Percentiles rank a stretch among this genome's conserved stretches.
phyloP scores from a whole-genome alignment of 1,284 basidiomycete genomes.

The Vanrija pseudolonga region DNA sequence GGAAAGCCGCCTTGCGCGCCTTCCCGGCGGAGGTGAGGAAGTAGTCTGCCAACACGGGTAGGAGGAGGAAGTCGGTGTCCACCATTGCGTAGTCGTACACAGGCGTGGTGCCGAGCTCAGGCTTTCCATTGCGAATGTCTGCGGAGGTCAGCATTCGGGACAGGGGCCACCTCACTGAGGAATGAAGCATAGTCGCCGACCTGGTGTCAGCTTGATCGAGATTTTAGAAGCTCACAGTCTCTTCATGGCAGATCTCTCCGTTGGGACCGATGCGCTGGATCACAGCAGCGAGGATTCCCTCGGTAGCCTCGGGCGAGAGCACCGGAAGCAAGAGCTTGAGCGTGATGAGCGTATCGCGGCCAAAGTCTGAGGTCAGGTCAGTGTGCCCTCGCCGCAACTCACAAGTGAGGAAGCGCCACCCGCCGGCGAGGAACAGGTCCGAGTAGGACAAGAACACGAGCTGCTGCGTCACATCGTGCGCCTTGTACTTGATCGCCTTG shows the following conservation, averaged over 20 bases:
- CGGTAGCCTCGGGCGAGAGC: slow-evolving; percentile 49
- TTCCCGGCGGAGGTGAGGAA: slow-evolving; percentile 36
- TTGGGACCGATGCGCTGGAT: slow-evolving; percentile 49
- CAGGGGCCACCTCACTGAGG: slow-evolving; percentile 12
- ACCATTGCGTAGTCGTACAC: slow-evolving; percentile 52
- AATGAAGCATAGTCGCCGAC: slow-evolving; percentile 35
- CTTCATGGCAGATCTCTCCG: slow-evolving; percentile 53
- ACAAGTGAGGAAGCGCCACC: slow-evolving; percentile 53
- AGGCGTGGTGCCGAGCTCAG: slow-evolving; percentile 49
- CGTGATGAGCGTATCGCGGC: slow-evolving; percentile 52
- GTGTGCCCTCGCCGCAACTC: slow-evolving; percentile 11
- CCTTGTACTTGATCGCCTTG: slow-evolving; percentile 36
- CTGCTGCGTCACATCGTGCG: slow-evolving; percentile 41
- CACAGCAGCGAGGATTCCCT: slow-evolving; percentile 51
- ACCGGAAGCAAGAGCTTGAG: slow-evolving; percentile 50
- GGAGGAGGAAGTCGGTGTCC: slow-evolving; percentile 52
- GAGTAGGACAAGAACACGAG: slow-evolving; percentile 46
- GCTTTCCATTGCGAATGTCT: slow-evolving; percentile 47
- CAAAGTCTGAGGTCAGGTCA: slow-evolving; percentile 42
- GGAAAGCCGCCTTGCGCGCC: slow-evolving; percentile 33
- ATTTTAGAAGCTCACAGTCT: slow-evolving; percentile 32
- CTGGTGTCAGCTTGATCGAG: background rate
- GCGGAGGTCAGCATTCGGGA: slow-evolving; percentile 14
- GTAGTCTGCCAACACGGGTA: slow-evolving; percentile 52
- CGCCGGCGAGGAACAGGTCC: slow-evolving; percentile 51